Percentiles rank a stretch among this genome's conserved stretches.
Evolutionary conservation across 2,329 filamentous ascomycete genomes (phyloP).

Genomic region (Sphaceloma murrayae): DNA sequence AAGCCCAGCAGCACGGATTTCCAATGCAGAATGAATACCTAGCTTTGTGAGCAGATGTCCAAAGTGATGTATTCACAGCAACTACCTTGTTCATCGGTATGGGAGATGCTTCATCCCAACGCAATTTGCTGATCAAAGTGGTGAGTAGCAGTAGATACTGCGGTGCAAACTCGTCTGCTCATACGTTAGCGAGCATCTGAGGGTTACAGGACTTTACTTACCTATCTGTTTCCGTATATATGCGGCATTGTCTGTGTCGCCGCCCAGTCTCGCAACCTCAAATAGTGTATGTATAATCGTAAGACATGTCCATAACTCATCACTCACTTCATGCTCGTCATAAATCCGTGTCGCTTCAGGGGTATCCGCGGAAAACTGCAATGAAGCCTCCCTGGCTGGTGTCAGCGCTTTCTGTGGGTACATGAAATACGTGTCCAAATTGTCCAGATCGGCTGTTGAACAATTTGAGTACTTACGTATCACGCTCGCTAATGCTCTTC

Average conservation of each 20-base stretch:
- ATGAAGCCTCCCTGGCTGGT: slow-evolving; percentile 4
- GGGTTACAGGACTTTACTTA: slow-evolving; percentile 21
- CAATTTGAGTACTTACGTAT: slow-evolving; percentile 14
- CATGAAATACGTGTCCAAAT: too few relatives aligned
- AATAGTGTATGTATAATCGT: slow-evolving; percentile 42
- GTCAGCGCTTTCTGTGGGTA: not conserved
- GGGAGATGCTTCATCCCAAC: slow-evolving; percentile 51
- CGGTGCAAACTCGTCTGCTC: slow-evolving; percentile 33
- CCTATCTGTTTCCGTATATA: not conserved
- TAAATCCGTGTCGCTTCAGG: slow-evolving; percentile 14
- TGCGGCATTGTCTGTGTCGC: slow-evolving; percentile 19
- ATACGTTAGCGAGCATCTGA: slow-evolving; percentile 36
- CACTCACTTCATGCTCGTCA: slow-evolving; percentile 23
- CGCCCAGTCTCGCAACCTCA: slow-evolving; percentile 35
- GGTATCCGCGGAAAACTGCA: slow-evolving; percentile 15
- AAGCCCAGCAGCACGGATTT: slow-evolving; percentile 82
- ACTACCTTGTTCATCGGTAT: slow-evolving; percentile 43
- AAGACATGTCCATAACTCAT: slow-evolving; percentile 41
- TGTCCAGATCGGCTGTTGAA: too few relatives aligned
- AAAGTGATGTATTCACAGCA: not conserved
- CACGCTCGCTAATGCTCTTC: slow-evolving; percentile 25
- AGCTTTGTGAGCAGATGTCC: slow-evolving; percentile 22
- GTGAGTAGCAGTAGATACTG: slow-evolving; percentile 64
- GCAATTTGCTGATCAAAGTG: slow-evolving; percentile 41
- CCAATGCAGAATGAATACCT: slow-evolving; percentile 79